Base-by-base conservation (phyloP, 2,329 filamentous ascomycete species). In the Scytalidium lignicola region DNA sequence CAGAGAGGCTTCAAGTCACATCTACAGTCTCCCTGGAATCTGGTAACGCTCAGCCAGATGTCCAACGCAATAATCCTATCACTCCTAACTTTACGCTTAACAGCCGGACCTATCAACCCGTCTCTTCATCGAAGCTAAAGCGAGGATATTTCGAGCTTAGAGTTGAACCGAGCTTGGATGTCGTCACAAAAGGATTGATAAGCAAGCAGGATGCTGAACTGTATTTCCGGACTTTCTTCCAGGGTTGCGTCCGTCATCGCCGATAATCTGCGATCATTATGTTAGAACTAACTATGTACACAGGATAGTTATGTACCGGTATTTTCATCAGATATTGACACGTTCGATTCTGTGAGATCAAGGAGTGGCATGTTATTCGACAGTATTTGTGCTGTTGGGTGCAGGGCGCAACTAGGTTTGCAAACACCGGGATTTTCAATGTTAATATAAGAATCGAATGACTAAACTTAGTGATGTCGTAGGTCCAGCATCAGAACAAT, bases 281-380 rank as follows among this genome's bases (percentile, higher is more conserved):
- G 10, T 21, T 7, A 15, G 18, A 5, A 21, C 10, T 29, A 15
- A n/a, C 29, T n/a, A 47, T 26, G 17, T 13, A 37, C 15, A 42
- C 20, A 57, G 55, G 48, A 77, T 57, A 70, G 70, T 51, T 70
- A 74, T 43, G 73, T 76, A 3, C 74, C 74, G 0, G 67, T 76
- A 2, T 76, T 77, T 43, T 73, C 73, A 46, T 65, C 48, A 17
- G 21, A 55, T 13, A 60, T 66, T 29, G 76, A 80, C 51, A 72
- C 70, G 0, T 68, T 77, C 44, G 58, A 67, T 0, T 73, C 70
- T 0, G 67, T 80, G 2, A 64, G 70, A 15, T 58, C 62, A 8
- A 67, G 76, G 12, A 79, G 74, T 47, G 67, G 69, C 2, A 69
- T 79, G 15, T 63, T 80, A 0, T 72, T 80, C 43, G 74, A 76